These are phyloP conservation scores for Pleurotus ostreatus DNA, from an alignment of 768 basidiomycete genomes.

Conservation along the genomic window DNA sequence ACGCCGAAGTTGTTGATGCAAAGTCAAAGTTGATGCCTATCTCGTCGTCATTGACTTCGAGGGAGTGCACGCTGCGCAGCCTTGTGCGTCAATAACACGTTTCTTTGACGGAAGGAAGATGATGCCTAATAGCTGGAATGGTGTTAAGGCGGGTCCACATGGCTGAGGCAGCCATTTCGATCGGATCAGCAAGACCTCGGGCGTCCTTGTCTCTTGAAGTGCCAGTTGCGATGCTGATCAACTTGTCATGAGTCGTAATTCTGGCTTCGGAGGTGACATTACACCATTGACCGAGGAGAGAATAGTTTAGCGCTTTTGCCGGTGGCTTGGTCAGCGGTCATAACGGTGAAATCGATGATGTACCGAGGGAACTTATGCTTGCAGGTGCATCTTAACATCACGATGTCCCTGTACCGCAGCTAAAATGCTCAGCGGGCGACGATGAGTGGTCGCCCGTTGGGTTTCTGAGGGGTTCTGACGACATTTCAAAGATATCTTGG, in stretches of 20 bases:
- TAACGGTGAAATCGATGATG: background rate
- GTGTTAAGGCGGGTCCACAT: constrained; percentile 4
- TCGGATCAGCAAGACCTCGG: background rate
- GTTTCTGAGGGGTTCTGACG: background rate
- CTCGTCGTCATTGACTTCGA: background rate
- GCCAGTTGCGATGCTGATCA: background rate
- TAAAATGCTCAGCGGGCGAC: background rate
- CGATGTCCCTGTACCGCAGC: constrained; percentile 8
- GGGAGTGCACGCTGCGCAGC: constrained; percentile 3
- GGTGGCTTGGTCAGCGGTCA: background rate
- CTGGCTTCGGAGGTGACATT: background rate
- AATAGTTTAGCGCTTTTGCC: background rate
- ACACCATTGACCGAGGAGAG: background rate
- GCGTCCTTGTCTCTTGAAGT: background rate
- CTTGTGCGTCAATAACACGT: background rate
- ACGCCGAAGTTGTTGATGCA: background rate
- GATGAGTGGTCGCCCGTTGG: constrained; percentile 1
- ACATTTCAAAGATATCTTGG: background rate
- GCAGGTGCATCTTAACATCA: constrained; percentile 1
- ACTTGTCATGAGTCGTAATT: background rate
- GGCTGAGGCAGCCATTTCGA: background rate
- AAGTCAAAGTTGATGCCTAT: background rate
- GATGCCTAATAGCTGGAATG: background rate
- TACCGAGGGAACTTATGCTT: background rate
- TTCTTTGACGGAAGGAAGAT: background rate